phyloP scores from a whole-genome alignment of 495 filamentous ascomycete species.

The Aspergillus leporis region DNA sequence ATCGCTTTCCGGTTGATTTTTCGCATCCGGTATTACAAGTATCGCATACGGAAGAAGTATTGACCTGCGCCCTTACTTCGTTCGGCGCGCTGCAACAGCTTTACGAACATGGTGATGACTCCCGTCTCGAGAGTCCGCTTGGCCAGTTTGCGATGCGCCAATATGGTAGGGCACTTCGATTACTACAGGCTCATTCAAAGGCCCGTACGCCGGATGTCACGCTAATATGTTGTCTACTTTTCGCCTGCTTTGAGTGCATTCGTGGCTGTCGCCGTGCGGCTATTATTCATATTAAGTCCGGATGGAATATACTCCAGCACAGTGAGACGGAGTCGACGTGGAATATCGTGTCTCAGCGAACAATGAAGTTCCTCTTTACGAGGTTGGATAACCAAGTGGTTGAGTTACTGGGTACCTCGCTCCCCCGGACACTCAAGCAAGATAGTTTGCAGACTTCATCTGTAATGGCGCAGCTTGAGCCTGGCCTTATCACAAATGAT shows the following conservation, averaged over 20 bases:
- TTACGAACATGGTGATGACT: constrained; percentile 1
- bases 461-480: neutral
- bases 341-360: neutral
- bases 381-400: constrained; percentile 10
- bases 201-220: neutral
- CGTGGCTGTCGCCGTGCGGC: constrained; percentile 9
- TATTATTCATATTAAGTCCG: constrained; percentile 7
- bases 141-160: neutral
- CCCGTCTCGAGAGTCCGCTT: neutral
- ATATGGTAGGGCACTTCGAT: constrained; percentile 5
- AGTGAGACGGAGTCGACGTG: neutral
- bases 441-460: too few relatives aligned
- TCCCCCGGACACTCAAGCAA: neutral
- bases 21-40: constrained; percentile 1
- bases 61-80: neutral
- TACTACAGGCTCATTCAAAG: neutral
- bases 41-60: neutral
- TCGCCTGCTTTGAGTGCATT: constrained; percentile 10
- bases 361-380: neutral
- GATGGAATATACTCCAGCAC: constrained; percentile 7
- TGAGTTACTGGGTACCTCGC: neutral
- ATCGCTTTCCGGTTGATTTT: constrained; percentile 1
- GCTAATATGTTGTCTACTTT: constrained; percentile 7
- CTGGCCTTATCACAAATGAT: neutral
- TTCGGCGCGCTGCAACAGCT: constrained; percentile 8